Conservation (phyloP, 2,329 filamentous ascomycete genomes). For the Ophiocordyceps camponoti-saundersi region DNA sequence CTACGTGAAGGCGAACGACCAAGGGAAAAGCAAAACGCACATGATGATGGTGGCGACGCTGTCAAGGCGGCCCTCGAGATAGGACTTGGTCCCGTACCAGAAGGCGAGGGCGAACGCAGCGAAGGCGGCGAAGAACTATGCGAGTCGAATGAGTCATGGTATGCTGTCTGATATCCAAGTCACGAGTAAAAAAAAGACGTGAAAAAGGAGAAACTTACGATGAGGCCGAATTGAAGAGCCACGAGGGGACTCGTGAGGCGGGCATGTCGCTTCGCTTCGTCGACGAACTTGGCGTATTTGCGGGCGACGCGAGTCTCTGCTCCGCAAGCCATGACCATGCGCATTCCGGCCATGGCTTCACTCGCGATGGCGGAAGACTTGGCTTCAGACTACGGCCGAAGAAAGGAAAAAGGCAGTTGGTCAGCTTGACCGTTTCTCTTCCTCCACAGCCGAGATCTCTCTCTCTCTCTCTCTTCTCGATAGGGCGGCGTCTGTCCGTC, state of each 20-base stretch:
- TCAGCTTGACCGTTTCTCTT: background rate
- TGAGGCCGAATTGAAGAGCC: conserved; percentile 32
- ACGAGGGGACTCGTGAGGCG: conserved; percentile 31
- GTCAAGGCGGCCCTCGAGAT: conserved; percentile 25
- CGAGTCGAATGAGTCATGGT: conserved; percentile 2
- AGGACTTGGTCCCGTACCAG: conserved; percentile 42
- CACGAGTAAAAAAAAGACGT: background rate
- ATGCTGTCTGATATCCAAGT: background rate
- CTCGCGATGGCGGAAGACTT: conserved; percentile 42
- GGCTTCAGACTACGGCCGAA: conserved; percentile 26
- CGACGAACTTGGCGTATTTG: conserved; percentile 36
- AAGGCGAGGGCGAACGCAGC: conserved; percentile 39
- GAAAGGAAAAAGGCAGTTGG: background rate
- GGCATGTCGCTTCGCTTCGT: conserved; percentile 33
- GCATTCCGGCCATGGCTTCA: conserved; percentile 40
- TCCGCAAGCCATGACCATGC: conserved; percentile 46
- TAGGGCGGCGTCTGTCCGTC: too few relatives aligned
- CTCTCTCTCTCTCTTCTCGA: too few relatives aligned
- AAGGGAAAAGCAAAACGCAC: conserved; percentile 15
- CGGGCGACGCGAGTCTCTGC: conserved; percentile 36
- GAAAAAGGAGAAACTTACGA: conserved; percentile 14
- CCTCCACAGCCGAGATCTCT: too few relatives aligned
- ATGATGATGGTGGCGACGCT: conserved; percentile 37
- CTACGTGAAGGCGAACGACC: background rate
- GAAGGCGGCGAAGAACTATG: conserved; percentile 34